Evolutionary conservation across 352 stramenopile genomes (phyloP).

Genomic region (Globisporangium cystogenes): DNA sequence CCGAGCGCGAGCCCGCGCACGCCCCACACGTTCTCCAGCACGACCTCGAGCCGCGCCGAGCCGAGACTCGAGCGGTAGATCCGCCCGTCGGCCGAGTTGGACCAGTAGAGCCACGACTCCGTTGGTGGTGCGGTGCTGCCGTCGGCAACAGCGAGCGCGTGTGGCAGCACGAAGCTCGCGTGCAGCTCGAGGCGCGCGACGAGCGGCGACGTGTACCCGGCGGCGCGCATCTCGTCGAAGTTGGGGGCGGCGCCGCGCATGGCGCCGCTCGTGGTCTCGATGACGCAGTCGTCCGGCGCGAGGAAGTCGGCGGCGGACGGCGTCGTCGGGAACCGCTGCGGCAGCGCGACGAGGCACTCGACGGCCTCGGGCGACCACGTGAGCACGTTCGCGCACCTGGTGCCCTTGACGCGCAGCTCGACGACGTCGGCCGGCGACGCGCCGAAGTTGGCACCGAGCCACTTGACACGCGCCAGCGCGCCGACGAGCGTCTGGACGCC

Average conservation of each 20-base stretch:
- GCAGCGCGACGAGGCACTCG: conserved; percentile 54
- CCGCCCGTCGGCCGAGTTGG: conserved; percentile 51
- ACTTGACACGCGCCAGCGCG: conserved; percentile 35
- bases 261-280: conserved; percentile 34
- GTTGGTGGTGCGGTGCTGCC: background rate
- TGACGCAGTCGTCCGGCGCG: conserved; percentile 34
- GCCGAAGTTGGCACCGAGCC: conserved; percentile 56
- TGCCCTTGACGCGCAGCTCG: conserved; percentile 32
- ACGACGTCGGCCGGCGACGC: conserved; percentile 18
- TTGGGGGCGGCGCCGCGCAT: conserved; percentile 43
- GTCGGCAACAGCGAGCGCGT: conserved; percentile 38
- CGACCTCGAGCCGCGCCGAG: conserved; percentile 30
- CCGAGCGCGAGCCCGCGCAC: conserved; percentile 41
- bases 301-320: conserved; percentile 15
- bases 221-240: conserved; percentile 45
- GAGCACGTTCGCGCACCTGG: conserved; percentile 34
- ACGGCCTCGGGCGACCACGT: conserved; percentile 31
- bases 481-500: conserved; percentile 26
- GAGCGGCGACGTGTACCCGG: conserved; percentile 38
- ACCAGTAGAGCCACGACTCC: conserved; percentile 57
- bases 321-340: conserved; percentile 13
- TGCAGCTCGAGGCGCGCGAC: conserved; percentile 43
- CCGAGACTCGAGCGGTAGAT: conserved; percentile 60
- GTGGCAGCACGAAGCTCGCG: conserved; percentile 26
- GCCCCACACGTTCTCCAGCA: conserved; percentile 41